Evolutionary conservation across 305 asterid genomes (phyloP), one percentile per base, ranked within the genome.

Genomic region (Fraxinus velutina): DNA sequence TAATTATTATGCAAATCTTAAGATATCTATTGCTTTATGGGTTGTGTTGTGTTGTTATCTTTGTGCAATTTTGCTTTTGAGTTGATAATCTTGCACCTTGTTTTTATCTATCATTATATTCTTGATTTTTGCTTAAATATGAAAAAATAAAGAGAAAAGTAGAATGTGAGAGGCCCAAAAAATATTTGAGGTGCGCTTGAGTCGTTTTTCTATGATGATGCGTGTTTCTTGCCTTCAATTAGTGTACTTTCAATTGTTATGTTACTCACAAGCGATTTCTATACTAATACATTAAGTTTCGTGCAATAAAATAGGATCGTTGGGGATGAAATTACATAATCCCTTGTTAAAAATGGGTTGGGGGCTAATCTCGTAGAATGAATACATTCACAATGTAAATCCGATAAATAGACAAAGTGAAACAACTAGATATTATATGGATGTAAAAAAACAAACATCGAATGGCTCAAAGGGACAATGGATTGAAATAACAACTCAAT

Each of bases 1-100:
- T 47, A 77, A 32, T 78, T 50, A 57, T 60, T 72, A 62, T 21
- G 75, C n/a, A 17, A 34, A 17, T 72, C 75, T 78, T 50, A n/a
- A 50, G 22, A 50, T 50, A 50, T 78, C 44, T 34, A 6, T 15
- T 60, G 52, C 70, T 34, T 21, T 50, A 32, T 17, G 62, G 1
- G 39, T 34, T 34, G 39, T 34, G 29, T 21, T 19, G 8, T 57
- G 10, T 57, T 2, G 12, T 21, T 6, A 57, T 57, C 68, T 57
- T 0, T 6, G 10, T 57, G 68, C 68, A 19, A 19, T 19, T 57
- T 22, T 6, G 68, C 24, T 57, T 19, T 57, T 2, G 12, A 57
- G 68, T 57, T 19, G 68, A 57, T 12, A 44, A 19, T 57, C 29
- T 17, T 50, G 62, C 17, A 50, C 21, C 62, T 2, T 50, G 21